Evolutionary conservation across 768 basidiomycete genomes (phyloP).

Genomic region (Kwoniella dendrophila): DNA sequence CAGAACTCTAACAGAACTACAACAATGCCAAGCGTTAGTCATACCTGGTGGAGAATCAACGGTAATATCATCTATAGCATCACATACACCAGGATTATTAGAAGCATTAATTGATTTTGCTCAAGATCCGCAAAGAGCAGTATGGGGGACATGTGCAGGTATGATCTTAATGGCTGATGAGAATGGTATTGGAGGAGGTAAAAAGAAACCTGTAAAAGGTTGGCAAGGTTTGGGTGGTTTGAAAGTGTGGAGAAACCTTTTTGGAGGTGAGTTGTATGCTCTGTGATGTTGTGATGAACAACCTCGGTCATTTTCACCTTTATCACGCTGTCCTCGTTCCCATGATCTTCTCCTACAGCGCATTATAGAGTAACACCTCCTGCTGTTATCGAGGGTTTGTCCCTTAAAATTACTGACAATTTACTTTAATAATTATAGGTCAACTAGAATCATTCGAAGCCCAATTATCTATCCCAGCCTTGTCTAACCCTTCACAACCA

Average conservation of each 20-base stretch:
- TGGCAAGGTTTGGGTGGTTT: slow-evolving; percentile 73
- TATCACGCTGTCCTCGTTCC: background rate
- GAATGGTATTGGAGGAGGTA: slow-evolving; percentile 68
- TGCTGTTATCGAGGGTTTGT: no score
- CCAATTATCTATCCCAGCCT: slow-evolving; percentile 66
- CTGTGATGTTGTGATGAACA: background rate
- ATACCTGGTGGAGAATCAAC: slow-evolving; percentile 98
- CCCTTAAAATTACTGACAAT: no score
- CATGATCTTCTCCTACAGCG: background rate
- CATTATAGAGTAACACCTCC: no score
- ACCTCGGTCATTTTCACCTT: background rate
- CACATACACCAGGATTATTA: slow-evolving; percentile 72
- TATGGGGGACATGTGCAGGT: slow-evolving; percentile 97
- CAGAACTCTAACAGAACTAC: background rate
- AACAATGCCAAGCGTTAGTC: slow-evolving; percentile 76
- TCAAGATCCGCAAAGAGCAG: slow-evolving; percentile 63
- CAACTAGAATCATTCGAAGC: slow-evolving; percentile 92
- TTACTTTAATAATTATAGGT: slow-evolving; percentile 21
- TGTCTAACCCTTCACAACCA: slow-evolving; percentile 65
- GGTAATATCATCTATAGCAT: slow-evolving; percentile 72
- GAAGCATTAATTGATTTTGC: slow-evolving; percentile 77
- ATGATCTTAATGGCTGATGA: slow-evolving; percentile 79
- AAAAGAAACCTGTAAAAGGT: slow-evolving; percentile 70
- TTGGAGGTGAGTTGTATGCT: slow-evolving; percentile 70
- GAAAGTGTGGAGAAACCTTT: slow-evolving; percentile 82